Base-by-base conservation (phyloP, 2,329 filamentous ascomycete species). In the Penicillium glabrum region DNA sequence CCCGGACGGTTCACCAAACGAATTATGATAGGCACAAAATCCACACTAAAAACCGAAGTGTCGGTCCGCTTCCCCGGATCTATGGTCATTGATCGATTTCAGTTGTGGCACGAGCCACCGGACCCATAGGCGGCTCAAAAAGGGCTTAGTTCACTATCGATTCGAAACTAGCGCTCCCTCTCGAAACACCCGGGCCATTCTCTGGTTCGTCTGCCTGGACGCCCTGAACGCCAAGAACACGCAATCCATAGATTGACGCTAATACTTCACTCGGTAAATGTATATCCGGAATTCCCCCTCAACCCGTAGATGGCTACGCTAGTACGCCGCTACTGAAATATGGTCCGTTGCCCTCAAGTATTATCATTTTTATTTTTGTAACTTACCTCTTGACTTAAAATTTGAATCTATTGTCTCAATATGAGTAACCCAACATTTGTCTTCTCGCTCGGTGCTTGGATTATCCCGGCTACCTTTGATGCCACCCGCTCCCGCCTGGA, bases 361-460 rank as follows among this genome's bases (percentile, higher is more conserved):
- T 29, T 29, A 29, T 10, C 3, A 11, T 41, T 21, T 13, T 21
- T 5, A 1, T 21, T 11, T 21, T 41, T 21, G 19, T 21, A 23
- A 11, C 21, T 13, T 16, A 29, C 43, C 23, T 19, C 26, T 46
- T 24, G 5, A 19, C 16, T 13, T 26, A 1, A 24, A 46, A 4
- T 10, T 27, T 2, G 8, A 46, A 16, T 9, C 27, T 26, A 26
- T 5, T 11, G 16, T 19, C 6, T 39, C 31, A 43, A 41, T 6
- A 61, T 58, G 50, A 61, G 37, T 41, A 54, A 61, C 44, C 63
- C 65, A 13, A 66, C 60, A 5, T 66, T 79, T 19, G 65, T 79
- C 16, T 71, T 79, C 48, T 70, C 71, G 11, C 73, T 75, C 0
- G 77, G 77, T 14, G 76, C 75, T 14, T 79, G 75, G 74, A 65